A percentile compares a stretch with the other conserved stretches of the same genome.
These are phyloP conservation scores for Ustulina deusta DNA, from an alignment of 2,329 filamentous ascomycete genomes.

Conservation along the genomic window DNA sequence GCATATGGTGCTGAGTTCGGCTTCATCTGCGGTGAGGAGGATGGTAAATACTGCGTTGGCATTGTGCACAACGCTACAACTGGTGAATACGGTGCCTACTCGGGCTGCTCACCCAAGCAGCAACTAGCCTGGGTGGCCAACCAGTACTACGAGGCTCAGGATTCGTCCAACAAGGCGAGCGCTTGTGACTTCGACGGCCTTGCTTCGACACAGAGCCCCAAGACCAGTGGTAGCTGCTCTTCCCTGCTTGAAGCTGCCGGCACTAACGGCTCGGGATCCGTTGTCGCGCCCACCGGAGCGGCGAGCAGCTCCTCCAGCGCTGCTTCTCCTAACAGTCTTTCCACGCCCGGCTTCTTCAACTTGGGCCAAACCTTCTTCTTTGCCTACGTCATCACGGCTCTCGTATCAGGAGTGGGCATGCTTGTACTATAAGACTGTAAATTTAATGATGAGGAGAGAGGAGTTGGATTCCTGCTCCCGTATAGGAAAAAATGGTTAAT, in stretches of 20 bases:
- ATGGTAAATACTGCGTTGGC: slow-evolving; percentile 69
- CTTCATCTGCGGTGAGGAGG: slow-evolving; percentile 73
- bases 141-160: slow-evolving; percentile 69
- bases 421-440: slow-evolving; percentile 60
- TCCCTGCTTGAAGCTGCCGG: slow-evolving; percentile 72
- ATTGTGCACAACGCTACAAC: slow-evolving; percentile 75
- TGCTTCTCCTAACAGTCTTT: slow-evolving; percentile 58
- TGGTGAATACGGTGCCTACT: slow-evolving; percentile 80
- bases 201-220: slow-evolving; percentile 65
- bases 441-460: slow-evolving; percentile 18
- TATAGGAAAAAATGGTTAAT: slow-evolving; percentile 25
- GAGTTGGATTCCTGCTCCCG: slow-evolving; percentile 20
- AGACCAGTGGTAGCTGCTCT: slow-evolving; percentile 66
- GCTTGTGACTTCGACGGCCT: slow-evolving; percentile 80
- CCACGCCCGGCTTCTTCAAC: slow-evolving; percentile 47
- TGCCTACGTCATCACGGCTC: slow-evolving; percentile 61
- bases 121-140: slow-evolving; percentile 81
- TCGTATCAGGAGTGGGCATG: slow-evolving; percentile 65
- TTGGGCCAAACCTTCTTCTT: slow-evolving; percentile 55
- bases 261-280: slow-evolving; percentile 67
- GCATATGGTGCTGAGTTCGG: slow-evolving; percentile 78
- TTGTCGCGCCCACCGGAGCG: slow-evolving; percentile 60
- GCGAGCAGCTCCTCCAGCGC: slow-evolving; percentile 57
- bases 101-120: slow-evolving; percentile 78
- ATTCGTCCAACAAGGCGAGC: slow-evolving; percentile 63